Evolutionary conservation across 148 eudicot genomes (phyloP).

Genomic region (Selenicereus undatus): DNA sequence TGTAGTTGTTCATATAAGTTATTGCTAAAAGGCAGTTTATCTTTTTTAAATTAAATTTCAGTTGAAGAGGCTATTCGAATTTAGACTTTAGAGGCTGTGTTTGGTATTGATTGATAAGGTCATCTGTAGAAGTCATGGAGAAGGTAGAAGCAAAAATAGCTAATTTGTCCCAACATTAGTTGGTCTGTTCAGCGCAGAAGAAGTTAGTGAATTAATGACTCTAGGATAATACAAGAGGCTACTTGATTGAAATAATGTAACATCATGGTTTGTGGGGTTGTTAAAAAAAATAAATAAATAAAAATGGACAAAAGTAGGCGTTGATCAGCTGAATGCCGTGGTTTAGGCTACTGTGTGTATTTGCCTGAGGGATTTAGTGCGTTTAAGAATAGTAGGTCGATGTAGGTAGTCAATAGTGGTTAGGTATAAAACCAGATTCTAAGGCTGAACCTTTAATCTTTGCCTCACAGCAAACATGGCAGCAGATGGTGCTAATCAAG

Average conservation of each 20-base stretch:
- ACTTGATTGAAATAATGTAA: not conserved
- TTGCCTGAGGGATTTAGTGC: conserved; percentile 3
- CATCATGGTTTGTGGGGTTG: not conserved
- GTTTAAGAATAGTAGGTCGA: not conserved
- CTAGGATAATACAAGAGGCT: conserved; percentile 3
- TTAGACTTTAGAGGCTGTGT: not conserved
- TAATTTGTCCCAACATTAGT: not conserved
- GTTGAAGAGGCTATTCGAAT: not conserved
- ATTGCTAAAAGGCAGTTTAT: not conserved
- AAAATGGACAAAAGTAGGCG: not conserved
- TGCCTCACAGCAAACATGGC: not conserved
- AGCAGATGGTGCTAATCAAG: not conserved
- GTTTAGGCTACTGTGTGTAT: not conserved
- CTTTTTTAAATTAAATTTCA: not conserved
- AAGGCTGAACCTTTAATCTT: not conserved
- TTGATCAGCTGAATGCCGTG: not conserved
- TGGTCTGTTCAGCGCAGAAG: not conserved
- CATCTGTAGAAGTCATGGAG: not conserved
- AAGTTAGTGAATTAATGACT: not conserved
- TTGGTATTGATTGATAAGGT: conserved; percentile 8
- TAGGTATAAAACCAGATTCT: not conserved
- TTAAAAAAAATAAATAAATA: too few relatives aligned
- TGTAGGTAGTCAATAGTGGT: not conserved
- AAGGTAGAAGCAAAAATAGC: not conserved
- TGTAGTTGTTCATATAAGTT: not conserved